Evolutionary conservation across 768 basidiomycete genomes (phyloP).

Genomic region (Hemileccinum impolitum): DNA sequence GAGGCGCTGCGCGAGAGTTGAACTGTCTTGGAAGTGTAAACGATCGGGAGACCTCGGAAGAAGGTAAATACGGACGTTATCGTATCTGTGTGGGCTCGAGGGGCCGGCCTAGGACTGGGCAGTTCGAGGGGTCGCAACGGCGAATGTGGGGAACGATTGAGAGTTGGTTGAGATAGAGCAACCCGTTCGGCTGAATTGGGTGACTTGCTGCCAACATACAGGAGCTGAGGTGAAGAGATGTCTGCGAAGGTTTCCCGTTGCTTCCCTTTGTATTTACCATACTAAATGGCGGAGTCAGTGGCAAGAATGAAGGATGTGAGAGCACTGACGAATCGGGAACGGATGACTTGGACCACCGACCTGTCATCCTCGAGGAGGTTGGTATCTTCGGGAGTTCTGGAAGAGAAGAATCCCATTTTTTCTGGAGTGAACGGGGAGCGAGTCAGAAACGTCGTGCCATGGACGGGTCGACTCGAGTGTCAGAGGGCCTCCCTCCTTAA

Average conservation of each 20-base stretch:
- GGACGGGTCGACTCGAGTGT: constrained; percentile 16
- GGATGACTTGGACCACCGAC: constrained; percentile 54
- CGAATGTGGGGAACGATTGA: constrained; percentile 19
- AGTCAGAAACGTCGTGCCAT: constrained; percentile 8
- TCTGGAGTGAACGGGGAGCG: neutral
- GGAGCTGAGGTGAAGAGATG: constrained; percentile 33
- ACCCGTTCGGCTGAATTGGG: constrained; percentile 20
- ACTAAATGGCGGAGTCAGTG: constrained; percentile 33
- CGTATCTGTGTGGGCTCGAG: constrained; percentile 40
- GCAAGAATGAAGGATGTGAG: constrained; percentile 15
- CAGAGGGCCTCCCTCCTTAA: constrained; percentile 16
- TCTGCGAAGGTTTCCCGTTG: constrained; percentile 41
- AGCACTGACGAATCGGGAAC: constrained; percentile 56
- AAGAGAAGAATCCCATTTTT: constrained; percentile 34
- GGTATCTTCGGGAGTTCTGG: constrained; percentile 18
- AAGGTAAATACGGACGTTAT: constrained; percentile 48
- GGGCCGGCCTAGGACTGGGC: constrained; percentile 19
- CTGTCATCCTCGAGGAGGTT: constrained; percentile 32
- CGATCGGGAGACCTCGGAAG: constrained; percentile 7
- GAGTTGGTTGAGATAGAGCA: constrained; percentile 11
- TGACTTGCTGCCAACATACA: constrained; percentile 18
- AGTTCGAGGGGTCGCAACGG: constrained; percentile 23
- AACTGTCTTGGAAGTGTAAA: constrained; percentile 37
- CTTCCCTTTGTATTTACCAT: constrained; percentile 57
- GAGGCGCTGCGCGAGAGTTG: constrained; percentile 75